Evolutionary conservation across 2,329 filamentous ascomycete species (phyloP).

Genomic region (Sclerotinia subarctica): DNA sequence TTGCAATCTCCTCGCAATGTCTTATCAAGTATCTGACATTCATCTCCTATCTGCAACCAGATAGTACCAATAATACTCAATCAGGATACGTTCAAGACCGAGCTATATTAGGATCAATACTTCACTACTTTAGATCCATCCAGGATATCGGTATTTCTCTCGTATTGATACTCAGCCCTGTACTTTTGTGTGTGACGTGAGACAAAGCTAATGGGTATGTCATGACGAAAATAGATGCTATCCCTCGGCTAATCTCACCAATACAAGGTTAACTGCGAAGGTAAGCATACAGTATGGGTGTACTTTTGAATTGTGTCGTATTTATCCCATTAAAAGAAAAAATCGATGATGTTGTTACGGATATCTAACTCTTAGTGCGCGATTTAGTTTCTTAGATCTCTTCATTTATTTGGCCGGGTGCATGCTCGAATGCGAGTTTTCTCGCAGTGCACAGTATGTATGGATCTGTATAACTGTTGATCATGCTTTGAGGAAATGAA

Average conservation of each 20-base stretch:
- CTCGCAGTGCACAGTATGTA: neutral
- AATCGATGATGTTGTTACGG: fast-evolving
- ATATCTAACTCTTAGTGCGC: no score
- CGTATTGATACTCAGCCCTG: neutral
- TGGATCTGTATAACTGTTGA: fast-evolving
- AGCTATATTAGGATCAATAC: neutral
- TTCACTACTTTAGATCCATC: neutral
- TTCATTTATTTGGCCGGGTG: no score
- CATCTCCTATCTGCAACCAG: neutral
- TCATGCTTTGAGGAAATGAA: no score
- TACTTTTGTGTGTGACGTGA: neutral
- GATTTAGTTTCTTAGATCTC: no score
- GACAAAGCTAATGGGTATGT: neutral
- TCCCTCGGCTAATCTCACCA: neutral
- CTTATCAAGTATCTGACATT: neutral
- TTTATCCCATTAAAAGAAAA: neutral
- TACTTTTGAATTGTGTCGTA: neutral
- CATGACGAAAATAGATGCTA: neutral
- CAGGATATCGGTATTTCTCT: neutral
- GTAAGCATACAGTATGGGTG: neutral
- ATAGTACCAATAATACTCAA: neutral
- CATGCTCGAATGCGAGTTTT: no score
- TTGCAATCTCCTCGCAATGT: neutral
- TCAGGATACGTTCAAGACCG: fast-evolving
- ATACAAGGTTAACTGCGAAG: neutral